Percentiles rank a stretch among this genome's conserved stretches.
phyloP scores from a whole-genome alignment of 257 asterid genomes.

The Nicotiana sylvestris region DNA sequence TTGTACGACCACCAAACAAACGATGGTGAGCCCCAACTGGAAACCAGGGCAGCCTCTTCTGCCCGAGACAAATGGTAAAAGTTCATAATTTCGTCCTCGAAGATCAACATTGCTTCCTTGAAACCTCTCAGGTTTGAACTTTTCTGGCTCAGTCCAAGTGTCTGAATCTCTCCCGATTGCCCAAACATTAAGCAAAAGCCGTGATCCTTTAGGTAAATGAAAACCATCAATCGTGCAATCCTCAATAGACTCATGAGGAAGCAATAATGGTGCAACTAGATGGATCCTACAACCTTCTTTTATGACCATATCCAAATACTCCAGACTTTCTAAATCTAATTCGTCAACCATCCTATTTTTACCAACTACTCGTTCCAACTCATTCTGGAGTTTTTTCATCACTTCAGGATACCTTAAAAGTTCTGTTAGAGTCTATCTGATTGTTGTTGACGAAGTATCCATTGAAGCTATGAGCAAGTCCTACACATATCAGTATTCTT shows the following conservation, averaged over 20 bases:
- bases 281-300: slow-evolving; percentile 29
- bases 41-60: slow-evolving; percentile 16
- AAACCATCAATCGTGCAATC: slow-evolving; percentile 26
- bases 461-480: slow-evolving; percentile 20
- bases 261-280: slow-evolving; percentile 22
- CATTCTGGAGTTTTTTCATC: slow-evolving; percentile 19
- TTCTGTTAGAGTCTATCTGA: slow-evolving; percentile 22
- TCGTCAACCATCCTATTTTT: slow-evolving; percentile 17
- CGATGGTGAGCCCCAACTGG: slow-evolving; percentile 5
- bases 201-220: slow-evolving; percentile 11
- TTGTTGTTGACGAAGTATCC: slow-evolving; percentile 17
- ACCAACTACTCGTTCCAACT: slow-evolving; percentile 20
- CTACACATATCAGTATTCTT: background rate
- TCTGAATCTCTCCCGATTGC: slow-evolving; percentile 20
- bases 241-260: slow-evolving; percentile 20
- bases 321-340: slow-evolving; percentile 7
- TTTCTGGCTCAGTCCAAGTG: slow-evolving; percentile 20
- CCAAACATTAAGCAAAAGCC: slow-evolving; percentile 11
- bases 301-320: slow-evolving; percentile 22
- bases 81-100: slow-evolving; percentile 13
- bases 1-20: background rate
- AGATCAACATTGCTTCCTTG: background rate
- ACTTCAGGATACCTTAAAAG: slow-evolving; percentile 9
- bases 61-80: slow-evolving; percentile 22
- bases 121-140: slow-evolving; percentile 22